Percentiles rank a stretch among this genome's conserved stretches.
These are phyloP conservation scores for Ophiostoma sp. DNA, from an alignment of 2,329 filamentous ascomycete genomes.

Conservation along the genomic window DNA sequence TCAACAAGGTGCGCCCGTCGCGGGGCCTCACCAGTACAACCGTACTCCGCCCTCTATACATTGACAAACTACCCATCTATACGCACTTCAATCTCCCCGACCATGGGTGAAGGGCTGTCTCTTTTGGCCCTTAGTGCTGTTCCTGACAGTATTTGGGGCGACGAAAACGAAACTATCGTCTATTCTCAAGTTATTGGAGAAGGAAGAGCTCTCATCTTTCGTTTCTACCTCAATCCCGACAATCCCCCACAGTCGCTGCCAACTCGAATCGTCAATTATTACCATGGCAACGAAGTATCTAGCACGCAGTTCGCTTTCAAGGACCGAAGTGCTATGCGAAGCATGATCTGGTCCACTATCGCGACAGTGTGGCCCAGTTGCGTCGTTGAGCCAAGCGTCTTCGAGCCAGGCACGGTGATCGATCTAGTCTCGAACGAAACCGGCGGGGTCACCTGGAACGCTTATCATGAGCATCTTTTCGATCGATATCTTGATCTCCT, in stretches of 20 bases:
- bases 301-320: neutral
- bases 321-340: neutral
- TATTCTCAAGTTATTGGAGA: neutral
- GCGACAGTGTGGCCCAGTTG: conserved; percentile 16
- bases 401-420: conserved; percentile 14
- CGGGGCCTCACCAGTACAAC: no score
- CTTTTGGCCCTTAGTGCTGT: conserved; percentile 31
- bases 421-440: neutral
- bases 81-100: no score
- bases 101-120: no score
- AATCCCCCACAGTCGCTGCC: neutral
- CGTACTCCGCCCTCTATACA: no score
- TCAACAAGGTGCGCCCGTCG: no score
- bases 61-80: no score
- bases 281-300: neutral
- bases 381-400: neutral
- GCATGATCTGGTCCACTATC: neutral
- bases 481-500: conserved; percentile 11
- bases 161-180: conserved; percentile 10
- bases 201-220: conserved; percentile 6
- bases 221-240: conserved; percentile 4
- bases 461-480: conserved; percentile 12
- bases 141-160: conserved; percentile 3
- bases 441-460: neutral
- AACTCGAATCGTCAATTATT: neutral